Percentiles rank a stretch among this genome's conserved stretches.
phyloP scores from a whole-genome alignment of 306 rosid genomes.

The Pterocarpus macrocarpus region DNA sequence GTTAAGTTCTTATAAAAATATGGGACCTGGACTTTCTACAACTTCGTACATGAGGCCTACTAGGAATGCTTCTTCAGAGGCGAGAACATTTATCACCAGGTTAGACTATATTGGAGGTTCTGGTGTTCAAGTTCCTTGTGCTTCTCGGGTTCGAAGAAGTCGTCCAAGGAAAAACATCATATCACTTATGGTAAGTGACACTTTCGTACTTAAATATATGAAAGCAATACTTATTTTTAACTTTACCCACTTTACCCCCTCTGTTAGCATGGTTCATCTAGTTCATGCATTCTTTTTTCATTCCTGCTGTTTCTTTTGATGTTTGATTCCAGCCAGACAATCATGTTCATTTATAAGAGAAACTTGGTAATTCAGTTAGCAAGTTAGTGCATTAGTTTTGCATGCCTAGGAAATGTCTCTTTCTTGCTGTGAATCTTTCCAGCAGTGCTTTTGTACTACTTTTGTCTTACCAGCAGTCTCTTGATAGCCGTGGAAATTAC shows the following conservation, averaged over 20 bases:
- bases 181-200: constrained; percentile 79
- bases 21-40: constrained; percentile 57
- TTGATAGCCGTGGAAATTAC: constrained; percentile 14
- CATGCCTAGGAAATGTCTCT: constrained; percentile 30
- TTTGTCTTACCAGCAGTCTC: constrained; percentile 22
- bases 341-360: constrained; percentile 15
- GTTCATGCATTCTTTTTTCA: constrained; percentile 12
- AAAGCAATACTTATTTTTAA: constrained; percentile 22
- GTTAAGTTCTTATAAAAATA: constrained; percentile 52
- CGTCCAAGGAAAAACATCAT: constrained; percentile 84
- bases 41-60: constrained; percentile 55
- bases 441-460: background rate
- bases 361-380: constrained; percentile 14
- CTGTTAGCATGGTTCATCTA: constrained; percentile 21
- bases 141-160: constrained; percentile 90
- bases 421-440: constrained; percentile 12
- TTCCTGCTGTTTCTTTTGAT: constrained; percentile 38
- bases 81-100: constrained; percentile 71
- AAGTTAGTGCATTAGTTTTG: constrained; percentile 11
- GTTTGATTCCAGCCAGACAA: constrained; percentile 12
- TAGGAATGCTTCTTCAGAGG: constrained; percentile 62
- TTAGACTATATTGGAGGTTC: constrained; percentile 85
- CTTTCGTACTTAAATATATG: constrained; percentile 32
- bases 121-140: constrained; percentile 82
- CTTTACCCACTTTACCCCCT: constrained; percentile 16